A percentile compares a stretch with the other conserved stretches of the same genome.
These are phyloP conservation scores for Crithidia mellificae DNA, from an alignment of 208 protist genomes.

Conservation along the genomic window DNA sequence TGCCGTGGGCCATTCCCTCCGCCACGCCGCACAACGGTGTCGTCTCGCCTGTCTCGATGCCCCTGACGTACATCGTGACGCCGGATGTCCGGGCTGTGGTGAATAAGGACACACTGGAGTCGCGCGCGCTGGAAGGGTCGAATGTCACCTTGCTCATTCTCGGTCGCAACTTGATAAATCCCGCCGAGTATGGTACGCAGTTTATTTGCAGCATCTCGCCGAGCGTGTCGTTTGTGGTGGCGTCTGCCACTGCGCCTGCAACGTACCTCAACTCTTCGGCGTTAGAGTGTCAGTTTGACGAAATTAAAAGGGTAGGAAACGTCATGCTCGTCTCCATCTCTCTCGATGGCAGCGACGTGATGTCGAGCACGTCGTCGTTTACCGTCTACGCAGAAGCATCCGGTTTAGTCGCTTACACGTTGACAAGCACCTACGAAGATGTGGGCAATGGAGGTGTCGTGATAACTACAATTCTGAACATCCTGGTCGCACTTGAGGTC, in stretches of 20 bases:
- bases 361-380: too few relatives aligned
- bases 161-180: constrained; percentile 4
- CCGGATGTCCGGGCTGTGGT: neutral
- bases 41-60: neutral
- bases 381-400: too few relatives aligned
- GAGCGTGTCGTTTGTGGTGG: neutral
- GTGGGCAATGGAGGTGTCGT: too few relatives aligned
- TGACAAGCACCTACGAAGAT: too few relatives aligned
- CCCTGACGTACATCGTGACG: neutral
- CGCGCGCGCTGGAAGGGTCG: neutral
- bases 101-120: neutral
- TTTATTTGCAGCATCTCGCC: neutral
- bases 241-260: neutral
- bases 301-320: neutral
- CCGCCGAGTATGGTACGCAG: neutral
- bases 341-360: neutral
- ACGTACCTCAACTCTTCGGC: neutral
- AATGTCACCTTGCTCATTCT: constrained; percentile 2
- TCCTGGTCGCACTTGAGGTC: neutral
- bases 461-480: too few relatives aligned
- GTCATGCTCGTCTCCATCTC: neutral
- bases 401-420: too few relatives aligned
- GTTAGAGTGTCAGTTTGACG: neutral
- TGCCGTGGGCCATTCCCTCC: constrained; percentile 11
- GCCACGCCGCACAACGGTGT: constrained; percentile 5